Percentiles rank a stretch among this genome's conserved stretches.
These are phyloP conservation scores for Phytopythium oedochilum DNA, from an alignment of 352 stramenopile genomes.

Conservation along the genomic window DNA sequence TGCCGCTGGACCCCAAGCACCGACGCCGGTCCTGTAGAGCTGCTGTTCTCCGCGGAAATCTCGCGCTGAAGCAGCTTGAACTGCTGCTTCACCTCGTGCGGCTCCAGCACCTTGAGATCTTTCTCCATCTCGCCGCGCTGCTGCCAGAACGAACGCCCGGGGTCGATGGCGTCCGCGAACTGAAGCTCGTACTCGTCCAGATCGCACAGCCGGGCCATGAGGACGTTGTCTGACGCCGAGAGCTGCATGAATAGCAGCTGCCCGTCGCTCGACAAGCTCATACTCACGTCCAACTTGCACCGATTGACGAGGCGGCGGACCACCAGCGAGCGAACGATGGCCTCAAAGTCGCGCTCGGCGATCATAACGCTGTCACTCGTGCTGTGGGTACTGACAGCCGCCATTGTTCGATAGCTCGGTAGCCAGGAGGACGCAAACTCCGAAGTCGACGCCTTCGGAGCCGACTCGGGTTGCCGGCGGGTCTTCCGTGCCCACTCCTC, in stretches of 20 bases:
- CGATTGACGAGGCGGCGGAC: conserved; percentile 35
- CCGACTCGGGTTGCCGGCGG: neutral
- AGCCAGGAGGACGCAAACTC: neutral
- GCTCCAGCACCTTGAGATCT: conserved; percentile 42
- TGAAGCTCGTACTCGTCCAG: conserved; percentile 43
- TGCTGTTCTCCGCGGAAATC: conserved; percentile 1
- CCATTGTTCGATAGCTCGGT: neutral
- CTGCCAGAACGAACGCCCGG: conserved; percentile 38
- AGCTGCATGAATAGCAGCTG: conserved; percentile 39
- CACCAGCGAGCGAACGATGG: conserved; percentile 52
- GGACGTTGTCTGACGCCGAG: conserved; percentile 56
- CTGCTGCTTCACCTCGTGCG: conserved; percentile 45
- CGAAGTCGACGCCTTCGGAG: neutral
- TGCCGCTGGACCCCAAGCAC: neutral
- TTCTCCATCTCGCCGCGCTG: conserved; percentile 35
- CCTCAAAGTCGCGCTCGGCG: conserved; percentile 30
- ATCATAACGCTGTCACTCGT: conserved; percentile 4
- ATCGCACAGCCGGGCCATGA: conserved; percentile 52
- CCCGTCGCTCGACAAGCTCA: conserved; percentile 47
- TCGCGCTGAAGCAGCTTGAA: conserved; percentile 33
- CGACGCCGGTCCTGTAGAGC: neutral
- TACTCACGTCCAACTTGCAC: conserved; percentile 57
- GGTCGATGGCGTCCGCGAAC: conserved; percentile 55
- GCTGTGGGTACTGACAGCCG: neutral
- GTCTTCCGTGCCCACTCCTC: conserved; percentile 24